A percentile compares a stretch with the other conserved stretches of the same genome.
These are phyloP conservation scores for Anthracocystis walkeri DNA, from an alignment of 1,284 basidiomycete species.

Conservation along the genomic window DNA sequence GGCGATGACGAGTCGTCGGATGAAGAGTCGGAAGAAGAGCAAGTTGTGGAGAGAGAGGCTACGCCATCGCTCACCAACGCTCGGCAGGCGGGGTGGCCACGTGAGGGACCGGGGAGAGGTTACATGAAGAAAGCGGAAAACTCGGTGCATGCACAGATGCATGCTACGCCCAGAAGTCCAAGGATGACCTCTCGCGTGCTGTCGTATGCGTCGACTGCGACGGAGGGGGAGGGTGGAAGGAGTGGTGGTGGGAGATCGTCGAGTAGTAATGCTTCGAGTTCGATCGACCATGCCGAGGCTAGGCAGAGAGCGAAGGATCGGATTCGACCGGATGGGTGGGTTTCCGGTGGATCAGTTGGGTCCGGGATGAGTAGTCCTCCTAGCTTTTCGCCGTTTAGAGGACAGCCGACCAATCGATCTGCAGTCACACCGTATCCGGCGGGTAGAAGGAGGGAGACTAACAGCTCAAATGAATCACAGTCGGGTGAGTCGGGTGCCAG, in stretches of 20 bases:
- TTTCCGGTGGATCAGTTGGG: constrained; percentile 23
- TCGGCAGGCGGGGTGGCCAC: constrained; percentile 14
- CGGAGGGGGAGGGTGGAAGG: constrained; percentile 32
- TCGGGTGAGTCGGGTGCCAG: constrained; percentile 30
- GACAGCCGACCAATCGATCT: background rate
- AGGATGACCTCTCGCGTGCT: constrained; percentile 33
- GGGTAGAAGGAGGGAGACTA: constrained; percentile 14
- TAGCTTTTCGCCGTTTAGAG: constrained; percentile 18
- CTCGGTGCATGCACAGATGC: constrained; percentile 32
- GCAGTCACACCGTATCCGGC: background rate
- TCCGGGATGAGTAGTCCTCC: constrained; percentile 26
- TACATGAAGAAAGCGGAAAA: constrained; percentile 52
- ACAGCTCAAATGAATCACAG: constrained; percentile 37
- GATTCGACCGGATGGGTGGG: constrained; percentile 41
- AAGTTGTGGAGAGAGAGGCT: background rate
- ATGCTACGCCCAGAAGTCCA: constrained; percentile 46
- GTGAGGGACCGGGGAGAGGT: constrained; percentile 33
- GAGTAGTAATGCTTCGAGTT: constrained; percentile 24
- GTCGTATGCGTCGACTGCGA: constrained; percentile 32
- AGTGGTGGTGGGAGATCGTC: constrained; percentile 22
- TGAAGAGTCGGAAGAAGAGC: constrained; percentile 33
- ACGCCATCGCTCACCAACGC: constrained; percentile 26
- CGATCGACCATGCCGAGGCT: constrained; percentile 24
- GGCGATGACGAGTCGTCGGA: constrained; percentile 61
- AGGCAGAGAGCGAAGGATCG: constrained; percentile 34